Conservation (phyloP, 345 rosid genomes). For the Hevea brasiliensis region DNA sequence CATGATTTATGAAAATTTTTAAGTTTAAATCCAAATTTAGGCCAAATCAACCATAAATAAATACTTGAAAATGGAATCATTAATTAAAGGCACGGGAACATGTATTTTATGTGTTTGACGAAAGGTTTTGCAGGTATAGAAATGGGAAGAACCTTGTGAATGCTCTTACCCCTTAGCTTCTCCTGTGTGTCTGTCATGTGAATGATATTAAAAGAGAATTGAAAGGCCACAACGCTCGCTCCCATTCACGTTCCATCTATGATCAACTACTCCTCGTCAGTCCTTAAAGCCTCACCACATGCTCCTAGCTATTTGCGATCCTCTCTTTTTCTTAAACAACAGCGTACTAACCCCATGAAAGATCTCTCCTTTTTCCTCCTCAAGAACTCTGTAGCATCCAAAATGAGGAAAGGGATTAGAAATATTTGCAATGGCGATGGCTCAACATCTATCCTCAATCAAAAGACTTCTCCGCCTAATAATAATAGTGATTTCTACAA, state of each 20-base stretch:
- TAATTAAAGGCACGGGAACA: background rate
- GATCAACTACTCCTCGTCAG: background rate
- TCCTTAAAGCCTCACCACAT: background rate
- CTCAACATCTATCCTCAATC: constrained; percentile 77
- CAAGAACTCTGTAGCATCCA: constrained; percentile 58
- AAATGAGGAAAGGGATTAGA: constrained; percentile 67
- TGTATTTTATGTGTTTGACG: too few species aligned
- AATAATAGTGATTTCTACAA: background rate
- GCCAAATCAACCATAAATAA: too few species aligned
- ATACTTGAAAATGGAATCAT: background rate
- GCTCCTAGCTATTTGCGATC: too few species aligned
- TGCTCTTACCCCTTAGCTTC: background rate
- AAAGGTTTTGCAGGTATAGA: background rate
- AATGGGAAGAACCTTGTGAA: background rate
- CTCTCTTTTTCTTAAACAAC: too few species aligned
- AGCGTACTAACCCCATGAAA: constrained; percentile 39
- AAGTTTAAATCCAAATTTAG: too few species aligned
- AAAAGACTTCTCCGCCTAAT: constrained; percentile 17
- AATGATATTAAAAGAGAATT: too few species aligned
- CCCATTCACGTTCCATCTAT: background rate
- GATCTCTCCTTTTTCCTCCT: constrained; percentile 67
- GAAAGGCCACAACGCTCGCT: background rate
- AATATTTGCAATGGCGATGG: constrained; percentile 58
- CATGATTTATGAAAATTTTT: too few species aligned
- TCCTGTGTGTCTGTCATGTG: too few species aligned